Percentiles rank a stretch among this genome's conserved stretches.
Evolutionary conservation across 805 yeast genomes (phyloP).

Genomic region (Hanseniaspora thailandica): DNA sequence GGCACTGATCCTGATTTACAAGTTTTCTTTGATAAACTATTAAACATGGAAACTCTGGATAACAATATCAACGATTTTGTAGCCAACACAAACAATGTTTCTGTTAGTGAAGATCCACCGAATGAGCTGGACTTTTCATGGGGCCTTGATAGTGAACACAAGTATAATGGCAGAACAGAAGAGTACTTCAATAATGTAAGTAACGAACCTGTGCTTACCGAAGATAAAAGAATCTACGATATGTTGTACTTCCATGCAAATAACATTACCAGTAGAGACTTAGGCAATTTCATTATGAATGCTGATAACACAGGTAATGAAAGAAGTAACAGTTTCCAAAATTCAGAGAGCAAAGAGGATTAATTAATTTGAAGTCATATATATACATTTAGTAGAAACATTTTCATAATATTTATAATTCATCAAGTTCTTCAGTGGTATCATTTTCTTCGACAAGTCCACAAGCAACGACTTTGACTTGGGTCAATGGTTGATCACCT

Average conservation of each 20-base stretch:
- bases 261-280: constrained; percentile 60
- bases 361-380: too few species aligned
- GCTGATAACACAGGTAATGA: background rate
- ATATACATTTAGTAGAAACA: too few species aligned
- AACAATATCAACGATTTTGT: constrained; percentile 3
- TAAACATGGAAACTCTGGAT: constrained; percentile 21
- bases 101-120: background rate
- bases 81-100: background rate
- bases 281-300: constrained; percentile 23
- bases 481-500: constrained; percentile 52
- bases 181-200: constrained; percentile 11
- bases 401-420: background rate
- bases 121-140: constrained; percentile 9
- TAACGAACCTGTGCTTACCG: constrained; percentile 25
- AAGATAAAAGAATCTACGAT: constrained; percentile 47
- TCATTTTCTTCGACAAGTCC: constrained; percentile 2
- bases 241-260: constrained; percentile 49
- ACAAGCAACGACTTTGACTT: constrained; percentile 13
- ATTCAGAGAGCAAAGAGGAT: background rate
- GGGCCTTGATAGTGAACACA: constrained; percentile 13
- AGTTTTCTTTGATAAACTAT: constrained; percentile 40
- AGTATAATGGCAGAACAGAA: constrained; percentile 10
- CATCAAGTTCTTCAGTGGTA: constrained; percentile 5
- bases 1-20: constrained; percentile 27
- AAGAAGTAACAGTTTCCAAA: background rate